Base-by-base conservation (phyloP, 768 basidiomycete genomes). In the Russula dissimulans region DNA sequence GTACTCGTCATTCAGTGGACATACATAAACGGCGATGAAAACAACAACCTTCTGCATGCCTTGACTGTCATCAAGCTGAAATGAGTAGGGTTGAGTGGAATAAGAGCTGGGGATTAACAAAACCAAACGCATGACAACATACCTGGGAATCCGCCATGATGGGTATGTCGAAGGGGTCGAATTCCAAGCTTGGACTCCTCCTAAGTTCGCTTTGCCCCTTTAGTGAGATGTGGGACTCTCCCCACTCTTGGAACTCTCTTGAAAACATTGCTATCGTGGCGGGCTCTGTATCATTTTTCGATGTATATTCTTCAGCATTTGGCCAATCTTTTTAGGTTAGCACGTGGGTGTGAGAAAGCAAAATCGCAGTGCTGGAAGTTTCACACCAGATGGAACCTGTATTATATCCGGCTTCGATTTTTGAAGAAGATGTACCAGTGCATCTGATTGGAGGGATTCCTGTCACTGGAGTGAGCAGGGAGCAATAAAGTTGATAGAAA, bases 31-130 rank as follows among this genome's bases (percentile, higher is more conserved):
- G n/a, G 10, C 18, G 38, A 41, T 11, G 50, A 29, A 51, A 38
- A 41, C 22, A 45, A 42, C 41, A 42, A 61, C 60, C 60, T 61
- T 55, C 36, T 56, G 56, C 44, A 50, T 3, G 39, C 57, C 56
- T 29, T 57, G 44, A 15, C 50, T 29, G 44, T 44, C 60, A 57
- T 55, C 44, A 22, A 42, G 7, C 3, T 56, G 60, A 34, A 57
- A 42, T 44, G 56, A 57, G 50, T 61, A 55, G 47, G 50, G 31
- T 55, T 52, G 17, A 29, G 31, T n/a, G 15, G 10, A 5, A 32
- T 61, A 38, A 61, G 60, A 44, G 55, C 55, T 50, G 17, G 31
- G n/a, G 5, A 15, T 7, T 36, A 31, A 36, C 36, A 61, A 12
- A 29, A 47, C 14, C 26, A 32, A 47, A n/a, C n/a, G n/a, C 15